Percentiles rank a stretch among this genome's conserved stretches.
These are phyloP conservation scores for Marasmius oreades DNA, from an alignment of 1,284 basidiomycete genomes.

Conservation along the genomic window DNA sequence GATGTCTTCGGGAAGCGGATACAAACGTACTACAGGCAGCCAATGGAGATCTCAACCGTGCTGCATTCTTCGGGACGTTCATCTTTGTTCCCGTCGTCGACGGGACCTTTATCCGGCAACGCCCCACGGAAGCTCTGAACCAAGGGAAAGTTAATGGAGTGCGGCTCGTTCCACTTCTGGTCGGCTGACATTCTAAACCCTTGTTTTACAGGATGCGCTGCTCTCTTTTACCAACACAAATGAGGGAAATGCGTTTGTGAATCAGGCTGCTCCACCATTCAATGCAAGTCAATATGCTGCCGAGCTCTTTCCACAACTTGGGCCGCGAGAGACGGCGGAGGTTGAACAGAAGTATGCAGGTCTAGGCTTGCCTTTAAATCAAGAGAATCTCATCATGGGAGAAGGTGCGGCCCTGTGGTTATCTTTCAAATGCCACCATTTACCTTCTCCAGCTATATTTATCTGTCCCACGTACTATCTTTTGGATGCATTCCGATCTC, in stretches of 20 bases:
- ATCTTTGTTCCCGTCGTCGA: constrained; percentile 35
- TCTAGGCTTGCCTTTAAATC: constrained; percentile 2
- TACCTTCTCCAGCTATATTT: constrained; percentile 19
- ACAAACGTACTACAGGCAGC: constrained; percentile 18
- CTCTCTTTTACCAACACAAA: not conserved
- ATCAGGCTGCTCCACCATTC: not conserved
- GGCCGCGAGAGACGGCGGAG: not conserved
- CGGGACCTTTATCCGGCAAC: constrained; percentile 29
- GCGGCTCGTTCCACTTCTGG: constrained; percentile 2
- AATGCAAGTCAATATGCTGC: constrained; percentile 3
- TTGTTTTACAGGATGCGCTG: not conserved
- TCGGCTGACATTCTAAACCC: not conserved
- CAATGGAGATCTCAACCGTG: constrained; percentile 21
- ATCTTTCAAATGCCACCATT: not conserved
- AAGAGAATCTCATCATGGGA: constrained; percentile 23
- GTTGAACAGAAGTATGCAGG: constrained; percentile 8
- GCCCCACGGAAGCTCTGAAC: constrained; percentile 24
- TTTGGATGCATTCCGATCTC: constrained; percentile 15
- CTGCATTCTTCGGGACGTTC: constrained; percentile 25
- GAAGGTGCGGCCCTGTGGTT: constrained; percentile 23
- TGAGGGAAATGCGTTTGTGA: not conserved
- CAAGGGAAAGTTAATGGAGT: constrained; percentile 25
- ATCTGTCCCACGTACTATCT: constrained; percentile 22
- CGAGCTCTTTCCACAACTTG: constrained; percentile 21
- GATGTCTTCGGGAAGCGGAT: constrained; percentile 21